Evolutionary conservation across 768 basidiomycete species (phyloP).

Genomic region (Podaxis rugospora): DNA sequence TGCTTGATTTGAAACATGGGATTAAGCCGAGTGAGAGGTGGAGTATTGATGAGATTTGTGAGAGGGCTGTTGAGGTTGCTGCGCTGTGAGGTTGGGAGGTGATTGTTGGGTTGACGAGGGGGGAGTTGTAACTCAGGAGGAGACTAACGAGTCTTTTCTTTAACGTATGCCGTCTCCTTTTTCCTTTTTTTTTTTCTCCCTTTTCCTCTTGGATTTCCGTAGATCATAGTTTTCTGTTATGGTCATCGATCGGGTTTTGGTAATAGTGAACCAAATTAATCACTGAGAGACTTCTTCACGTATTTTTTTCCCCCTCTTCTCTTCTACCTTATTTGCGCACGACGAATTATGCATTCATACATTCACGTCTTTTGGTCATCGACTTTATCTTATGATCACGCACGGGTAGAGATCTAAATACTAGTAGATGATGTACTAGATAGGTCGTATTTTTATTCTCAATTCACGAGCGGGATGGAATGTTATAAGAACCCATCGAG

Average conservation of each 20-base stretch:
- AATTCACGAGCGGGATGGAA: too few relatives aligned
- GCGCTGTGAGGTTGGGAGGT: constrained; percentile 20
- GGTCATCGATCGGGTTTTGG: background rate
- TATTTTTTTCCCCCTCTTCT: background rate
- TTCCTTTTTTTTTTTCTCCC: background rate
- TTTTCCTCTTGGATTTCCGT: background rate
- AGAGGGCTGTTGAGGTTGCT: constrained; percentile 73
- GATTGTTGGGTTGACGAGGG: background rate
- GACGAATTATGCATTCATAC: background rate
- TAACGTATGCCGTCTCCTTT: background rate
- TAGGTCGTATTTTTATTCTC: background rate
- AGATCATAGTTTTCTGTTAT: background rate
- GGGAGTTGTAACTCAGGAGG: background rate
- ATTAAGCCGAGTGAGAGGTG: constrained; percentile 55
- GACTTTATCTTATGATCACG: background rate
- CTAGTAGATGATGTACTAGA: background rate
- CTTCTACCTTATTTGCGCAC: background rate
- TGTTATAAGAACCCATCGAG: too few relatives aligned
- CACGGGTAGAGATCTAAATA: background rate
- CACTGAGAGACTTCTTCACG: background rate
- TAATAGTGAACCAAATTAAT: background rate
- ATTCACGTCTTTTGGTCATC: background rate
- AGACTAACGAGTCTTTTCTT: background rate
- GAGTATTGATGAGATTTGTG: constrained; percentile 70
- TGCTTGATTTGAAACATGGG: constrained; percentile 87